Evolutionary conservation across 495 filamentous ascomycete species (phyloP).

Genomic region (Staphylotrichum tortipilum): DNA sequence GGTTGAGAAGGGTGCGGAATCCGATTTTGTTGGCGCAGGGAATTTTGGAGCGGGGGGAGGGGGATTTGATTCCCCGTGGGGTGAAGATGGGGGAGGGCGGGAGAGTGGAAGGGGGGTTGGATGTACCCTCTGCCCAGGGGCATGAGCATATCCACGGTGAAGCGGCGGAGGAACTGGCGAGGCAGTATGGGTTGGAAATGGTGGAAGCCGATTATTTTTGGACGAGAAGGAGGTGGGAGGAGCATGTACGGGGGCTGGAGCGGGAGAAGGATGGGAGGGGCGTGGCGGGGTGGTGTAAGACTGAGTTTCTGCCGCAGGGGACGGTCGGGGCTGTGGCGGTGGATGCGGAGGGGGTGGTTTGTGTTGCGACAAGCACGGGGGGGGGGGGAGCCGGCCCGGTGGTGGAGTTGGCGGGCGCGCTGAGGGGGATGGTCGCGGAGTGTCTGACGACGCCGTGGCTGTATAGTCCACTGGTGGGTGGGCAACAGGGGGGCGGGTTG

Average conservation of each 20-base stretch:
- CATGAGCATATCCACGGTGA: conserved; percentile 61
- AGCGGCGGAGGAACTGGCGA: conserved; percentile 58
- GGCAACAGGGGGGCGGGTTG: neutral
- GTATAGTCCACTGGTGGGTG: conserved; percentile 23
- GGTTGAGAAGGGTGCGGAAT: conserved; percentile 70
- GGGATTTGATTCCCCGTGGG: conserved; percentile 25
- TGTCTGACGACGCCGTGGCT: conserved; percentile 40
- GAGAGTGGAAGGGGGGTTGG: neutral
- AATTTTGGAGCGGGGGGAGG: conserved; percentile 56
- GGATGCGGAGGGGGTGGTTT: conserved; percentile 61
- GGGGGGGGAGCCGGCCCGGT: conserved; percentile 38
- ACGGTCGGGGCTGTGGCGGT: conserved; percentile 78
- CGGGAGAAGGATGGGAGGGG: conserved; percentile 34
- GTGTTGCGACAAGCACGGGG: conserved; percentile 77
- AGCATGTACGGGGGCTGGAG: conserved; percentile 62
- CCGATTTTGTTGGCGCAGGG: conserved; percentile 68
- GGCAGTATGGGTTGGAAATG: conserved; percentile 58
- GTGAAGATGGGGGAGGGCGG: neutral
- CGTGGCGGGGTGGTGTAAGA: conserved; percentile 33
- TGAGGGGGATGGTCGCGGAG: conserved; percentile 40
- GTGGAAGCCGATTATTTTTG: conserved; percentile 66
- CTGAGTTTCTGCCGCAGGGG: conserved; percentile 68
- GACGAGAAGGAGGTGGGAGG: conserved; percentile 71
- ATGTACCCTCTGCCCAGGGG: conserved; percentile 44
- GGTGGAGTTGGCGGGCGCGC: conserved; percentile 31